These are phyloP conservation scores for Stylonectria norvegica DNA, from an alignment of 2,329 filamentous ascomycete species.

Conservation along the genomic window DNA sequence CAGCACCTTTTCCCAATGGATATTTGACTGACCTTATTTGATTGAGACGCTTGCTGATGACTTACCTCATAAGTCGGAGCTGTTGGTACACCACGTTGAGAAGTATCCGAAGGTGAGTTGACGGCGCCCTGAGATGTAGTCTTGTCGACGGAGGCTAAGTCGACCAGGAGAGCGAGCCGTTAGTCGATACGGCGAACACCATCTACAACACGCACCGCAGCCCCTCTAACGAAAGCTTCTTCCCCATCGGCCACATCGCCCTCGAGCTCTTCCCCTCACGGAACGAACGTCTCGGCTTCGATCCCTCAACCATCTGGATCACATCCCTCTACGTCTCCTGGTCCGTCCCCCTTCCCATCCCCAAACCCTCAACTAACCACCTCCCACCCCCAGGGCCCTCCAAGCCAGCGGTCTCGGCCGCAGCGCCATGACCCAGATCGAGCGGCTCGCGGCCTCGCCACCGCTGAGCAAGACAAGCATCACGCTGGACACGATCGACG, in stretches of 20 bases:
- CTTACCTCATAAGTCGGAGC: conserved; percentile 12
- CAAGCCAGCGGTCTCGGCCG: conserved; percentile 36
- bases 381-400: conserved; percentile 23
- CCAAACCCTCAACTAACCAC: neutral
- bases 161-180: conserved; percentile 29
- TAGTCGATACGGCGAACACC: conserved; percentile 35
- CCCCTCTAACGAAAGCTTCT: conserved; percentile 31
- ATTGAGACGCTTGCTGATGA: neutral
- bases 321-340: conserved; percentile 41
- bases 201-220: conserved; percentile 27
- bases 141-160: neutral
- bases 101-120: conserved; percentile 29
- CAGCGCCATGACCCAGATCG: conserved; percentile 34
- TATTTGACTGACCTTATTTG: neutral
- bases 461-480: conserved; percentile 33
- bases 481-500: conserved; percentile 35
- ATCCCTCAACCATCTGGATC: conserved; percentile 35
- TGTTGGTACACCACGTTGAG: conserved; percentile 31
- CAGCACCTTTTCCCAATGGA: neutral
- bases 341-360: conserved; percentile 11
- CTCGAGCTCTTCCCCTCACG: conserved; percentile 33
- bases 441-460: conserved; percentile 29
- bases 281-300: conserved; percentile 31
- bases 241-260: conserved; percentile 41
- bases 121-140: conserved; percentile 3